Evolutionary conservation across 2,329 filamentous ascomycete genomes (phyloP).

Genomic region (Anisogramma anomala): DNA sequence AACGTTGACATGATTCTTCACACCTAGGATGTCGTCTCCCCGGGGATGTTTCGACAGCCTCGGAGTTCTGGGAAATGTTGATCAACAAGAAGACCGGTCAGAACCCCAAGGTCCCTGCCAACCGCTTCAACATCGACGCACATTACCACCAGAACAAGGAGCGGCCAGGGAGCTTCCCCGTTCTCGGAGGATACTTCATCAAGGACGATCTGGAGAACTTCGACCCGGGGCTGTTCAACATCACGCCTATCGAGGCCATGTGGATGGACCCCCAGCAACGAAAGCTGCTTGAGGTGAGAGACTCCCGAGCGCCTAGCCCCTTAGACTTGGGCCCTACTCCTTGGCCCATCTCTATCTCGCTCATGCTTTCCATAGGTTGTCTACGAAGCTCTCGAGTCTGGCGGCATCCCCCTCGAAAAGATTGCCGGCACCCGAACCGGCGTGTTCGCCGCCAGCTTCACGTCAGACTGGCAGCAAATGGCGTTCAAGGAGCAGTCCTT

Average conservation of each 20-base stretch:
- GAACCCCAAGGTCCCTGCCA: slow-evolving; percentile 15
- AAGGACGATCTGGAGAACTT: slow-evolving; percentile 22
- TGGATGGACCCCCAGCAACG: slow-evolving; percentile 32
- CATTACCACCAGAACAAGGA: slow-evolving; percentile 17
- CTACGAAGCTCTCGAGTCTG: slow-evolving; percentile 31
- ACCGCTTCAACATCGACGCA: slow-evolving; percentile 18
- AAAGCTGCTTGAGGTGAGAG: slow-evolving; percentile 27
- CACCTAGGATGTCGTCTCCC: slow-evolving; percentile 8
- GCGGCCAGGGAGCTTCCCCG: slow-evolving; percentile 16
- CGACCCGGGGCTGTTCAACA: slow-evolving; percentile 30
- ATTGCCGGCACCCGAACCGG: slow-evolving; percentile 18
- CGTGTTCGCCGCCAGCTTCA: slow-evolving; percentile 22
- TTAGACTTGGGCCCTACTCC: too few relatives aligned
- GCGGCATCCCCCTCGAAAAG: slow-evolving; percentile 23
- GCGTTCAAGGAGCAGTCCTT: slow-evolving; percentile 18
- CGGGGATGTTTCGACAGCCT: slow-evolving; percentile 1
- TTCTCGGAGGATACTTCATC: slow-evolving; percentile 20
- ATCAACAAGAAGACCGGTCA: not conserved
- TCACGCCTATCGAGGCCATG: slow-evolving; percentile 27
- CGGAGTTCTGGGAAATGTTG: slow-evolving; percentile 12
- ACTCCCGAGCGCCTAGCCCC: too few relatives aligned
- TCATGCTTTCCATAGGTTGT: too few relatives aligned
- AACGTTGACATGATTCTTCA: too few relatives aligned
- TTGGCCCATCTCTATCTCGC: too few relatives aligned
- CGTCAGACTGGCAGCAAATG: slow-evolving; percentile 18